Conservation (phyloP, 164 flowering plant species). For the Chimonanthus praecox region DNA sequence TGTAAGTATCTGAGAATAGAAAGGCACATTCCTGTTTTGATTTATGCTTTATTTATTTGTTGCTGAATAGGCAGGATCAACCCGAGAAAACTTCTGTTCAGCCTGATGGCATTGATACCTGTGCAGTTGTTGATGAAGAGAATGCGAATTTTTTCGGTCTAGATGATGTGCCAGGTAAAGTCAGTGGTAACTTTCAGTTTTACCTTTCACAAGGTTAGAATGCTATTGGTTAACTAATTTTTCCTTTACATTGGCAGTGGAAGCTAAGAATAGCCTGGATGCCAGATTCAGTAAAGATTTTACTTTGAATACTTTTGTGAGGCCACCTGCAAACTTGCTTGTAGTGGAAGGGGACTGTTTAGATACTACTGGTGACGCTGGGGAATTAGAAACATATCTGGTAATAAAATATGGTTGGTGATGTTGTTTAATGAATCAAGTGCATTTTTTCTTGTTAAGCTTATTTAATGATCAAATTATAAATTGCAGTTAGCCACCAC, state of each 20-base stretch:
- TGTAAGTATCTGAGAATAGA: neutral
- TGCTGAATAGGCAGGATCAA: constrained; percentile 46
- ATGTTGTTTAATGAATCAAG: neutral
- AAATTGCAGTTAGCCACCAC: constrained; percentile 70
- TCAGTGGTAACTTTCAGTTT: neutral
- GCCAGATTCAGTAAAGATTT: constrained; percentile 28
- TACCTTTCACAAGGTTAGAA: neutral
- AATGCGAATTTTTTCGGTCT: constrained; percentile 59
- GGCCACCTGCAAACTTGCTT: constrained; percentile 87
- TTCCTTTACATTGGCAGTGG: constrained; percentile 55
- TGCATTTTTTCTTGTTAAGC: neutral
- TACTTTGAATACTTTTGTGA: constrained; percentile 42
- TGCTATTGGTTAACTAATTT: constrained; percentile 4
- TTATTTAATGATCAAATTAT: constrained; percentile 1
- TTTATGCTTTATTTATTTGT: neutral
- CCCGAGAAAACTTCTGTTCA: constrained; percentile 34
- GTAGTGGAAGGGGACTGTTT: constrained; percentile 96
- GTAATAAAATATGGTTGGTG: constrained; percentile 33
- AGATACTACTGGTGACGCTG: constrained; percentile 63
- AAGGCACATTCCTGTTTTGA: neutral
- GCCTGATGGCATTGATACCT: constrained; percentile 28
- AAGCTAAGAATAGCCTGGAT: constrained; percentile 57
- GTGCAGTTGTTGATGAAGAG: constrained; percentile 43
- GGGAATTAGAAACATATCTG: constrained; percentile 88
- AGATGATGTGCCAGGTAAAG: constrained; percentile 77